Base-by-base conservation (phyloP, 371 early-diverging fungal genomes). In the Actinomortierella wolfii region DNA sequence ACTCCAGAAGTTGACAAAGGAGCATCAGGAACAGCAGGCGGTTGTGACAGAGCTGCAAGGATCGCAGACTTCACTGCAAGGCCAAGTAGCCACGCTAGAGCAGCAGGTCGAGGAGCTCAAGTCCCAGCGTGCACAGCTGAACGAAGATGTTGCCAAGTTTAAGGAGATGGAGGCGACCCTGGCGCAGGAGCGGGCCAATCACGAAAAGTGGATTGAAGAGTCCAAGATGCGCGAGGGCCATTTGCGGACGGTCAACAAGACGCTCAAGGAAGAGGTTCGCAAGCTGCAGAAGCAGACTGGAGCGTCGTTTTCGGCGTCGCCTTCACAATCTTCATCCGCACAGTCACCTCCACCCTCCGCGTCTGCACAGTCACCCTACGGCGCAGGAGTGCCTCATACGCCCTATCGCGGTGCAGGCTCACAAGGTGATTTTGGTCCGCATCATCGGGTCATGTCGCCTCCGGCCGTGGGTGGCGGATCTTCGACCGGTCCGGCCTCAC, bases 221-320 rank as follows among this genome's bases (percentile, higher is more conserved):
- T 76, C 80, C 54, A 79, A 74, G 46, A 68, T 86, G 48, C 81
- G 85, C 3, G 90, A 90, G 64, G 74, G 78, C 26, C 87, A 89
- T 54, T 74, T 88, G 47, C 88, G 88, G 62, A 81, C 83, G 1
- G 68, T 89, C 18, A 89, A 89, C 59, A 87, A 84, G 77, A 86
- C 86, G 6, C 57, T 90, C 57, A 88, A 90, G 47, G 91, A 90
- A n/a, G 92, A 90, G 18, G 54, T 71, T 8, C 48, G 73, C 8
- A 71, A 71, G 24, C 59, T 66, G 2, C 63, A 58, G 15, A 61
- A 48, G 24, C 59, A 62, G 2, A 15, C 54, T 23, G 23, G 18
- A 8, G 34, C 34, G 34, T 34, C 34, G 34, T 11, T 11, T 34
- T 34, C 34, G 34, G 7, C 34, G 34, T 34, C 34, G 34, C 11